Evolutionary conservation across 768 basidiomycete genomes (phyloP).

Genomic region (Boletus rex-veris): DNA sequence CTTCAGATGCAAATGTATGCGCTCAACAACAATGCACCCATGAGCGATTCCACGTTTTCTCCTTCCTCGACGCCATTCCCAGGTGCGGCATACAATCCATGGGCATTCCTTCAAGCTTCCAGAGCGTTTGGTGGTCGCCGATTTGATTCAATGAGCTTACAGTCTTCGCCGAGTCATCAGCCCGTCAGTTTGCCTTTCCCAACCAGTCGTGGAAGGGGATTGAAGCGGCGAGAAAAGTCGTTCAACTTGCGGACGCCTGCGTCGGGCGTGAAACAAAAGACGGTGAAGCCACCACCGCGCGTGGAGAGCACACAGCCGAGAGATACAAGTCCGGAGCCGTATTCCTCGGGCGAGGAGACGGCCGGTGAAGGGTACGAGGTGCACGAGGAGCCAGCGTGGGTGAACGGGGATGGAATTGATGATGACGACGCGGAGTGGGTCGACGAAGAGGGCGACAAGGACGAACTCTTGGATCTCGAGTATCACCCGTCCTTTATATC

Average conservation of each 20-base stretch:
- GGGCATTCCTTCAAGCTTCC: conserved; percentile 65
- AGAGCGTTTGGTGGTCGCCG: conserved; percentile 43
- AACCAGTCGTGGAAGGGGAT: conserved; percentile 41
- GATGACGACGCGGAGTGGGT: conserved; percentile 60
- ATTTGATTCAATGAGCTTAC: conserved; percentile 56
- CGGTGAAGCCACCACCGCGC: conserved; percentile 64
- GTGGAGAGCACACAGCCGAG: conserved; percentile 82
- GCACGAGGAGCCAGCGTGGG: conserved; percentile 39
- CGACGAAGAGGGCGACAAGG: conserved; percentile 67
- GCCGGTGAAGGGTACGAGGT: conserved; percentile 59
- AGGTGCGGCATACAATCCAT: conserved; percentile 59
- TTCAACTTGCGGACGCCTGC: conserved; percentile 30
- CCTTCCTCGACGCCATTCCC: conserved; percentile 75
- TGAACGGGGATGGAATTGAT: conserved; percentile 19
- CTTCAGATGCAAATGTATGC: conserved; percentile 79
- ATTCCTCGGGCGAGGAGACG: conserved; percentile 74
- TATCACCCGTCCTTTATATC: conserved; percentile 70
- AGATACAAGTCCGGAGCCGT: conserved; percentile 76
- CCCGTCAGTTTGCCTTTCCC: conserved; percentile 46
- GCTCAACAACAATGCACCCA: conserved; percentile 58
- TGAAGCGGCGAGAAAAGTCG: conserved; percentile 44
- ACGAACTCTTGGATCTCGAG: conserved; percentile 71
- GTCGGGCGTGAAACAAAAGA: conserved; percentile 23
- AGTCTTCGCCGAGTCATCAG: conserved; percentile 36
- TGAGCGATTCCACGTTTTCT: conserved; percentile 73